These are phyloP conservation scores for Rhynchosporium agropyri DNA, from an alignment of 2,329 filamentous ascomycete species.

Conservation along the genomic window DNA sequence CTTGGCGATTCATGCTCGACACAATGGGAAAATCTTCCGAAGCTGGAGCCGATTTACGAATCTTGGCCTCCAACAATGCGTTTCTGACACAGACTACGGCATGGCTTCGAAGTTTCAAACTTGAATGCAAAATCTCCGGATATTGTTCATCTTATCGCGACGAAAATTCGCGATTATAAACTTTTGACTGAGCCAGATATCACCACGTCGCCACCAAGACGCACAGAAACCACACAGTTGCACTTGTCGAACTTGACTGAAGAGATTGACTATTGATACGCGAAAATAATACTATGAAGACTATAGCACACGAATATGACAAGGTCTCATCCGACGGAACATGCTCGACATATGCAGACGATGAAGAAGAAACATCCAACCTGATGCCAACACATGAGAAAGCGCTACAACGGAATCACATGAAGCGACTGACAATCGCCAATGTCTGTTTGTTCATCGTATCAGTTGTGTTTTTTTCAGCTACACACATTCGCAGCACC, in stretches of 20 bases:
- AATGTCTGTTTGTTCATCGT: conserved; percentile 17
- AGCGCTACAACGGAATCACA: conserved; percentile 3
- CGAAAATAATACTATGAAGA: conserved; percentile 10
- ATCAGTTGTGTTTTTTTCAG: conserved; percentile 15
- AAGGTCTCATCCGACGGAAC: conserved; percentile 12
- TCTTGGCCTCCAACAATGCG: not conserved
- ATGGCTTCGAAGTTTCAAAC: not conserved
- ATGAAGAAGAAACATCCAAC: conserved; percentile 10
- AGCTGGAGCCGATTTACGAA: not conserved
- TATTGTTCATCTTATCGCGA: not conserved
- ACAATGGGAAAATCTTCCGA: not conserved
- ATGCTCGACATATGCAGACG: conserved; percentile 9
- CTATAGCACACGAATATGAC: conserved; percentile 12
- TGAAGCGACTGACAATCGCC: conserved; percentile 9
- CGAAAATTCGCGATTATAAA: not conserved
- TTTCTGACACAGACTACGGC: not conserved
- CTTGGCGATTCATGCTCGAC: not conserved
- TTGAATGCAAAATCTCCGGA: not conserved
- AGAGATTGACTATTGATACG: not conserved
- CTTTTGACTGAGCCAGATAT: not conserved
- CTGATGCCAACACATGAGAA: conserved; percentile 17
- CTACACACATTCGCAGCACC: conserved; percentile 20
- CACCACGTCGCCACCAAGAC: not conserved
- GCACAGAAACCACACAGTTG: not conserved
- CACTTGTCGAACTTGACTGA: too few relatives aligned